Conservation (phyloP, 441 rosid species). For the Populus hybrid region DNA sequence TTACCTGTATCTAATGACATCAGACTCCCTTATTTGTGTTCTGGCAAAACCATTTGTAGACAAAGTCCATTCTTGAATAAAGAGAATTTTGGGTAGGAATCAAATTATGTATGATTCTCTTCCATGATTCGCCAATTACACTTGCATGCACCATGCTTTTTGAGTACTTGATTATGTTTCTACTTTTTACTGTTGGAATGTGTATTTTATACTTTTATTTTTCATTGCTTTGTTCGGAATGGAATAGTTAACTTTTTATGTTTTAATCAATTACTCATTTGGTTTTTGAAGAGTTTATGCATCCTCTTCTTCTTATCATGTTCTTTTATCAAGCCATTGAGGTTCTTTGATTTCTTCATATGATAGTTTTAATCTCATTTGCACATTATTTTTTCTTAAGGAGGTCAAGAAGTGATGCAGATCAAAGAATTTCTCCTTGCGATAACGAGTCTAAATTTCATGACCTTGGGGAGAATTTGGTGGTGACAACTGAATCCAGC, state of each 20-base stretch:
- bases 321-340: not conserved
- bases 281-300: not conserved
- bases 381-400: not conserved
- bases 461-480: constrained; percentile 41
- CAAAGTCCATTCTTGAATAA: not conserved
- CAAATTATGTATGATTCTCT: not conserved
- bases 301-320: not conserved
- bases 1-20: constrained; percentile 2
- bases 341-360: not conserved
- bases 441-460: constrained; percentile 39
- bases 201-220: not conserved
- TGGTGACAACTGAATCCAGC: constrained; percentile 72
- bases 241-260: not conserved
- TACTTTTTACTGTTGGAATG: not conserved
- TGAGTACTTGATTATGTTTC: not conserved
- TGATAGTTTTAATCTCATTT: constrained; percentile 13
- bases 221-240: not conserved
- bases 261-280: not conserved
- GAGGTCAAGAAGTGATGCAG: constrained; percentile 51
- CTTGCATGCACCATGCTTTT: not conserved
- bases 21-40: not conserved
- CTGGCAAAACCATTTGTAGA: no score
- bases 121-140: not conserved
- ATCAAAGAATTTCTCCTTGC: constrained; percentile 30
- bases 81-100: not conserved